A percentile compares a stretch with the other conserved stretches of the same genome.
Conservation (phyloP, 257 asterid genomes). For the Primulina tabacum region DNA sequence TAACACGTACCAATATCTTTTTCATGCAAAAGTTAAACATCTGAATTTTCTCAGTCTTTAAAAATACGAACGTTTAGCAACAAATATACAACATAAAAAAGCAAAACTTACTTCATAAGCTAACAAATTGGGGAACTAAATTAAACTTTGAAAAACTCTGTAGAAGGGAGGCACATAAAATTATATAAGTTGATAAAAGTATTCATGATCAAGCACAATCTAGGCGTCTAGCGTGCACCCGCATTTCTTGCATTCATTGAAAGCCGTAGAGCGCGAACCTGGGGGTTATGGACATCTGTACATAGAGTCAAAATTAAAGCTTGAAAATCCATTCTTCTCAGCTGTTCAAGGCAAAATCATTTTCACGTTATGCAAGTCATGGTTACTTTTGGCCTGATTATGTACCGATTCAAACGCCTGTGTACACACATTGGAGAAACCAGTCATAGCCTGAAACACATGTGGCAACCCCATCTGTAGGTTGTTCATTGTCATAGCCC, state of each 20-base stretch:
- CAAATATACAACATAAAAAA: too few species aligned
- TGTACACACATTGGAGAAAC: conserved; percentile 76
- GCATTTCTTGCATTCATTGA: conserved; percentile 1
- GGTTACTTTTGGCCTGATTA: conserved; percentile 59
- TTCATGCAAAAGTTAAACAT: too few species aligned
- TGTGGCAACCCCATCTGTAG: conserved; percentile 91
- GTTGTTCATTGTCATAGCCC: conserved; percentile 84
- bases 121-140: too few species aligned
- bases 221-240: background rate
- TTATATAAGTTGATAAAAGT: too few species aligned
- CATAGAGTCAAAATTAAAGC: conserved; percentile 17
- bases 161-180: too few species aligned
- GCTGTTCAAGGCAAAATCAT: conserved; percentile 55
- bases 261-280: background rate
- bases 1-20: too few species aligned
- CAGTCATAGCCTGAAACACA: conserved; percentile 90
- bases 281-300: conserved; percentile 15
- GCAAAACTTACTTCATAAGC: too few species aligned
- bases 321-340: conserved; percentile 9
- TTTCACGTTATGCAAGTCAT: conserved; percentile 53
- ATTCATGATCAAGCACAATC: conserved; percentile 9
- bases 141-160: too few species aligned
- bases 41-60: too few species aligned
- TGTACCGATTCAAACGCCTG: conserved; percentile 79
- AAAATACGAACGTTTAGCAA: too few species aligned